phyloP scores from a whole-genome alignment of 2,329 filamentous ascomycete species.

The Tolypocladium amazonense region DNA sequence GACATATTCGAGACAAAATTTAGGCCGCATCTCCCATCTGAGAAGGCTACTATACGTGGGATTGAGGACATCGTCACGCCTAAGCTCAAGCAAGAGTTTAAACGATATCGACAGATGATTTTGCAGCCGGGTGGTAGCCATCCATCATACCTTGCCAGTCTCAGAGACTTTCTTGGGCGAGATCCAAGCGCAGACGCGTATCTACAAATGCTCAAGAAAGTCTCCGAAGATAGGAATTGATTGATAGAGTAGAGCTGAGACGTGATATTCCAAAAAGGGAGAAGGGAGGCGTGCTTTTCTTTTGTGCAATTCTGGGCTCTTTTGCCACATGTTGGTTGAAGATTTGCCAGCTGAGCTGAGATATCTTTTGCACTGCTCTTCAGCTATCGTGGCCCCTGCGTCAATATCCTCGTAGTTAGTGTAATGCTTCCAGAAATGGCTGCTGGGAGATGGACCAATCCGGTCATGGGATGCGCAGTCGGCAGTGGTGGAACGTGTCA shows the following conservation, averaged over 20 bases:
- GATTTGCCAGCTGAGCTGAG: too few relatives aligned
- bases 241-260: too few relatives aligned
- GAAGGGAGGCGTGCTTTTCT: too few relatives aligned
- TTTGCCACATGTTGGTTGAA: too few relatives aligned
- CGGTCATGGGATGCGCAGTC: background rate
- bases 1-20: background rate
- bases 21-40: background rate
- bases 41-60: background rate
- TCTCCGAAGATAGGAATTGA: too few relatives aligned
- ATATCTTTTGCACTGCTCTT: too few relatives aligned
- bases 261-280: too few relatives aligned
- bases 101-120: background rate
- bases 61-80: background rate
- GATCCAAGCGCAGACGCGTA: background rate
- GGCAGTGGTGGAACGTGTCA: background rate
- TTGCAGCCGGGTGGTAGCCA: background rate
- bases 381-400: too few relatives aligned
- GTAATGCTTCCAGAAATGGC: too few relatives aligned
- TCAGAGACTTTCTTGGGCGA: background rate
- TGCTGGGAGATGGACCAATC: too few relatives aligned
- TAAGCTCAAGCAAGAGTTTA: background rate
- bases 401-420: too few relatives aligned
- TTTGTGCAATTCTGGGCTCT: too few relatives aligned
- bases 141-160: background rate
- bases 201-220: background rate